Evolutionary conservation across 148 eudicot species (phyloP).

Genomic region (Nepenthes mirabilis): DNA sequence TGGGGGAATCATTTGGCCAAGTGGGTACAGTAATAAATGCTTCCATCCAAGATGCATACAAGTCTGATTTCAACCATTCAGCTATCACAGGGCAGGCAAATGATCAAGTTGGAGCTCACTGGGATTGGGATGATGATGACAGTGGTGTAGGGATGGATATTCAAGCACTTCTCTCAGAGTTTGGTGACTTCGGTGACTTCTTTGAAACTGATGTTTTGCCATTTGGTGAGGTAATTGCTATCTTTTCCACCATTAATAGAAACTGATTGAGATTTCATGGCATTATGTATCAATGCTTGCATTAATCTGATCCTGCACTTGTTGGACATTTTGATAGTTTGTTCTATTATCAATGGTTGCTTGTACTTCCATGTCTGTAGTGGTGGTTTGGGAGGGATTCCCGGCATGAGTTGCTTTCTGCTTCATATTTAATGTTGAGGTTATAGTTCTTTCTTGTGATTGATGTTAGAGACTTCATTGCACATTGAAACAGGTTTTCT

Average conservation of each 20-base stretch:
- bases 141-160: constrained; percentile 76
- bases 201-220: constrained; percentile 77
- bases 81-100: constrained; percentile 40
- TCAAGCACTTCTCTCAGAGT: constrained; percentile 86
- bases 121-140: constrained; percentile 95
- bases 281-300: not conserved
- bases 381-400: not conserved
- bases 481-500: too few relatives aligned
- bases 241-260: not conserved
- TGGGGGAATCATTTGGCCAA: constrained; percentile 52
- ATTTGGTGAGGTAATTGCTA: constrained; percentile 73
- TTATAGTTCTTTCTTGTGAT: not conserved
- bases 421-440: not conserved
- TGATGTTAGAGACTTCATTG: too few relatives aligned
- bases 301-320: too few relatives aligned
- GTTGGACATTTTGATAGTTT: too few relatives aligned
- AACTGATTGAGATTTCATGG: not conserved
- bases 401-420: not conserved
- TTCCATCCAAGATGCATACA: constrained; percentile 31
- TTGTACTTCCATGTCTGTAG: not conserved
- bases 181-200: constrained; percentile 96
- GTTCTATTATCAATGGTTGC: not conserved
- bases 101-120: constrained; percentile 50
- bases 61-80: constrained; percentile 38
- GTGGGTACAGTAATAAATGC: constrained; percentile 39